A percentile compares a stretch with the other conserved stretches of the same genome.
These are phyloP conservation scores for Nicotiana noctiflora DNA, from an alignment of 257 asterid genomes.

Conservation along the genomic window DNA sequence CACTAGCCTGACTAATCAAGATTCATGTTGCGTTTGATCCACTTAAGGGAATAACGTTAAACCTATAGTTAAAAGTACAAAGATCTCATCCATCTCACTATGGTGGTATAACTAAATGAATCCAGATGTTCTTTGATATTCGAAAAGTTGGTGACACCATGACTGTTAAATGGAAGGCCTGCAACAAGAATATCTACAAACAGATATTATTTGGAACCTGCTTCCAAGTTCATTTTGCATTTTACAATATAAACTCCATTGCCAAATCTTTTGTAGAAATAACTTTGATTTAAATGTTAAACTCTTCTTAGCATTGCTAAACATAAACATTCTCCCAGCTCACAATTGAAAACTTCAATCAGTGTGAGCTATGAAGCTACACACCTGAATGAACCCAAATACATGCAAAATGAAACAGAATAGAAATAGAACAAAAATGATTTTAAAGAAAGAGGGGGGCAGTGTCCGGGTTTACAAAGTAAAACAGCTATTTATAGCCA, in stretches of 20 bases:
- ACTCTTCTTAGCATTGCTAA: neutral
- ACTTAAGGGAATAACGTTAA: too few species aligned
- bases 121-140: neutral
- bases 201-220: too few species aligned
- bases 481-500: neutral
- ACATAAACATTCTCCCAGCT: neutral
- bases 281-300: neutral
- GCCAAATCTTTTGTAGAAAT: too few species aligned
- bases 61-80: too few species aligned
- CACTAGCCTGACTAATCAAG: too few species aligned
- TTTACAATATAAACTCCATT: too few species aligned
- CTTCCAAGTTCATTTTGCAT: neutral
- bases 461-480: neutral
- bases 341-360: neutral
- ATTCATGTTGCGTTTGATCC: too few species aligned
- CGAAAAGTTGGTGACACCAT: neutral
- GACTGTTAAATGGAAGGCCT: neutral
- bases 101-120: too few species aligned
- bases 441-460: too few species aligned
- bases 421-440: neutral
- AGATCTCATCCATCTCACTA: too few species aligned
- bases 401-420: neutral
- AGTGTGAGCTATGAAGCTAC: neutral
- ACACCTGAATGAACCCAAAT: neutral
- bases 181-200: neutral